These are phyloP conservation scores for Stellera chamaejasme DNA, from an alignment of 345 rosid genomes.

Conservation along the genomic window DNA sequence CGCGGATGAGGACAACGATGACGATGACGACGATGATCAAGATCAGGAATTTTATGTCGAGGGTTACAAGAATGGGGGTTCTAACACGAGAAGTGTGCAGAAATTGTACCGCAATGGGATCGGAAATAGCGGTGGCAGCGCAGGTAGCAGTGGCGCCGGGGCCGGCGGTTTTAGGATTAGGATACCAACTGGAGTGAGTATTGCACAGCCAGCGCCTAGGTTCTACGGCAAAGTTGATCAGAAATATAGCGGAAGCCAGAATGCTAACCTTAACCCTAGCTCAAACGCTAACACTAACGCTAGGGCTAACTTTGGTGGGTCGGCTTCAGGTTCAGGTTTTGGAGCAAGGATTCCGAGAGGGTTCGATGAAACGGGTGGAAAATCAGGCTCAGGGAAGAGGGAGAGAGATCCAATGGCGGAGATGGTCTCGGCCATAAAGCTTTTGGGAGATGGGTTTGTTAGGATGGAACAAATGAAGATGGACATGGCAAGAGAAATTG, in stretches of 20 bases:
- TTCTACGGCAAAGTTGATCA: conserved; percentile 38
- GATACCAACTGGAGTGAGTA: conserved; percentile 78
- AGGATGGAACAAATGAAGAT: conserved; percentile 85
- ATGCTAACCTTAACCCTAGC: conserved; percentile 13
- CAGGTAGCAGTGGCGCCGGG: conserved; percentile 20
- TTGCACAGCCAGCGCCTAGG: conserved; percentile 58
- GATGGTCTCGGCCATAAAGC: conserved; percentile 72
- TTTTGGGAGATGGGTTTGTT: conserved; percentile 78
- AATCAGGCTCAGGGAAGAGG: conserved; percentile 13
- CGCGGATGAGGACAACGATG: conserved; percentile 24
- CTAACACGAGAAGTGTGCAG: conserved; percentile 41
- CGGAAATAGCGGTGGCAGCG: conserved; percentile 24
- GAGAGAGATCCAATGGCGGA: conserved; percentile 54
- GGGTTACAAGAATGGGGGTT: conserved; percentile 31
- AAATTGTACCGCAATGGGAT: conserved; percentile 52
- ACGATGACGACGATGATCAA: conserved; percentile 35
- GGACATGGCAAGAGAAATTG: conserved; percentile 87
- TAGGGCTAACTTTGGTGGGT: conserved; percentile 19
- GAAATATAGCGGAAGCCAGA: conserved; percentile 21
- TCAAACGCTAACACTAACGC: conserved; percentile 16
- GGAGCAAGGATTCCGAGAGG: conserved; percentile 33
- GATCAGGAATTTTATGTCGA: conserved; percentile 34
- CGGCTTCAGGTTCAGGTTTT: conserved; percentile 22
- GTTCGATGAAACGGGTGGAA: conserved; percentile 24
- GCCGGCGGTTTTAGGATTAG: conserved; percentile 54